Base-by-base conservation (phyloP, 2,329 filamentous ascomycete species). In the Paradendryphiella salina region DNA sequence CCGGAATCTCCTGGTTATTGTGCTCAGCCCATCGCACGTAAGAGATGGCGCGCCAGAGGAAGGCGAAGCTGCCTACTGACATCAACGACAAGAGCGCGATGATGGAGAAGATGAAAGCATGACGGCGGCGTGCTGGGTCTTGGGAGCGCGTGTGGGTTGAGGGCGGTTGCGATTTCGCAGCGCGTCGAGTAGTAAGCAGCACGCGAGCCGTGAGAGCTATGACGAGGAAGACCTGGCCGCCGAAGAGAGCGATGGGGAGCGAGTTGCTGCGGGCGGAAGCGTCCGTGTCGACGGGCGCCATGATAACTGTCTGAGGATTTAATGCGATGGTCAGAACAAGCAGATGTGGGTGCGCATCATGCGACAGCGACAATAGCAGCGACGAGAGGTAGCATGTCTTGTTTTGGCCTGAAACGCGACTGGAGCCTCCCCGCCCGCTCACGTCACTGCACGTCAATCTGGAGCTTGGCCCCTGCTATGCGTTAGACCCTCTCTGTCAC, bases 11-110 rank as follows among this genome's bases (percentile, higher is more conserved):
- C 37, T 77, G 64, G 13, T 69, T 73, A 43, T 70, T 71, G 36
- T 73, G 60, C 39, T 73, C 64, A n/a, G 76, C 78, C 80, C 81
- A 83, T 26, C 75, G 68, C 33, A 73, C 67, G 66, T 82, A 83
- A 3, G 79, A 81, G 14, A 78, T 63, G 4, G 71, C 67, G 42
- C 76, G 76, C 61, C 78, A 78, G 23, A 65, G 60, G 29, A 76
- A 65, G 37, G 75, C 73, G 56, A 79, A 76, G 54, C 77, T 79
- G 3, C 71, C 71, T 4, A 79, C 75, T 1, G 73, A 65, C 1
- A 66, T 65, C 20, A 82, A 63, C 46, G 80, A 80, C n/a, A 76
- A 48, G 18, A 75, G 41, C 5, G 79, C 76, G n/a, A 82, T 70
- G 18, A 68, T 42, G 0, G 73, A 68, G 66, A 82, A 81, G 17